Evolutionary conservation across 2,329 filamentous ascomycete genomes (phyloP).

Genomic region (Cladosporium sp.): DNA sequence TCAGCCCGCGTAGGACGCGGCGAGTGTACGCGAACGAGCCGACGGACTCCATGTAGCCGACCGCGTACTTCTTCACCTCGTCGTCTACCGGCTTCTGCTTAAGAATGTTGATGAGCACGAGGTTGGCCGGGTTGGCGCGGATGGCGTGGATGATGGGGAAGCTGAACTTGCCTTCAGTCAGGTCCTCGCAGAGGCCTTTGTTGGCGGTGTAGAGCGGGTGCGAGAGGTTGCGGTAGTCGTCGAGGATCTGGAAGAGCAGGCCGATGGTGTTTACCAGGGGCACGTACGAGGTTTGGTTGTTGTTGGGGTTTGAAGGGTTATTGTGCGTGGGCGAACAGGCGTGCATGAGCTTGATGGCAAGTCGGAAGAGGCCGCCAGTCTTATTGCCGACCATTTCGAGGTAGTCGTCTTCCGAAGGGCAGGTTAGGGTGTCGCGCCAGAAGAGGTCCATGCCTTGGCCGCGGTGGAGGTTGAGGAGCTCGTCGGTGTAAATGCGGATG

Average conservation of each 20-base stretch:
- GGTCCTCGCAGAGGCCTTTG: conserved; percentile 91
- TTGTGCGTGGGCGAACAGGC: conserved; percentile 58
- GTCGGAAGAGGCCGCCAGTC: conserved; percentile 80
- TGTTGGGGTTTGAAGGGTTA: conserved; percentile 32
- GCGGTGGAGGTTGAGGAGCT: conserved; percentile 79
- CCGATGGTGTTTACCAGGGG: conserved; percentile 83
- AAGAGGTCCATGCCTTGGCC: conserved; percentile 91
- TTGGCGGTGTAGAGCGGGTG: conserved; percentile 69
- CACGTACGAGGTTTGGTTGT: conserved; percentile 62
- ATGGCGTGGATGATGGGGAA: conserved; percentile 96
- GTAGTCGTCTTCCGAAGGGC: conserved; percentile 84
- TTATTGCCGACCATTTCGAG: conserved; percentile 94
- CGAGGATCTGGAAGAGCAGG: conserved; percentile 84
- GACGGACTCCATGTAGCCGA: conserved; percentile 84
- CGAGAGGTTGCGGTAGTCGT: conserved; percentile 88
- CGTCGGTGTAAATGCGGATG: conserved; percentile 74
- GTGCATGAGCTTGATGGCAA: conserved; percentile 87
- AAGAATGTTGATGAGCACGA: conserved; percentile 86
- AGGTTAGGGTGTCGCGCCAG: conserved; percentile 83
- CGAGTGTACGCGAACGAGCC: conserved; percentile 87
- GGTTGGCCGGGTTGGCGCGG: conserved; percentile 68
- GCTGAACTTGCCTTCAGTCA: conserved; percentile 96
- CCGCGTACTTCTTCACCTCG: conserved; percentile 87
- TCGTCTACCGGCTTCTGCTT: conserved; percentile 85
- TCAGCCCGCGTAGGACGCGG: conserved; percentile 53